These are phyloP conservation scores for Lecanosticta acicola DNA, from an alignment of 2,329 filamentous ascomycete species.

Conservation along the genomic window DNA sequence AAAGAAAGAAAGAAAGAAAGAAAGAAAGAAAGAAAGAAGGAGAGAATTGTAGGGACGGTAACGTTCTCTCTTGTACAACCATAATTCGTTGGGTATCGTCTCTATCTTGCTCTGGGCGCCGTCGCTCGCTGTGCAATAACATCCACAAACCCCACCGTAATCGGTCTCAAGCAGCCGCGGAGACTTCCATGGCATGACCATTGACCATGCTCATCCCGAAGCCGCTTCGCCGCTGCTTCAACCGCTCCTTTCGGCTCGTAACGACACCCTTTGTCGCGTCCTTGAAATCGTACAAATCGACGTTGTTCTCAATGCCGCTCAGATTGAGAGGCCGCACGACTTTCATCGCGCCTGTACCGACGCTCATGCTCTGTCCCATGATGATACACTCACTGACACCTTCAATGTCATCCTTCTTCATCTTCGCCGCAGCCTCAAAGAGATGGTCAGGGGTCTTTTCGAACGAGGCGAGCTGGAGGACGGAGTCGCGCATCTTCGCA, in stretches of 20 bases:
- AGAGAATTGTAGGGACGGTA: too few species aligned
- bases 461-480: slow-evolving; percentile 89
- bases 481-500: slow-evolving; percentile 91
- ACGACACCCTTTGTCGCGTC: slow-evolving; percentile 11
- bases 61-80: too few species aligned
- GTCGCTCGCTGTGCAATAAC: too few species aligned
- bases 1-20: too few species aligned
- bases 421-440: slow-evolving; percentile 86
- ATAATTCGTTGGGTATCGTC: too few species aligned
- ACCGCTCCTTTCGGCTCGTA: slow-evolving; percentile 16
- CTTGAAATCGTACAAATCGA: slow-evolving; percentile 17
- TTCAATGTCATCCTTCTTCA: slow-evolving; percentile 87
- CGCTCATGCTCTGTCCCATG: slow-evolving; percentile 88
- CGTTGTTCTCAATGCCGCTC: slow-evolving; percentile 45
- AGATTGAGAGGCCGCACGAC: slow-evolving; percentile 74
- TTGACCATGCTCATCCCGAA: slow-evolving; percentile 15
- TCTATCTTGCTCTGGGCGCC: too few species aligned
- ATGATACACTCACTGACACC: slow-evolving; percentile 97
- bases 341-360: slow-evolving; percentile 89
- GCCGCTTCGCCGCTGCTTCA: slow-evolving; percentile 13
- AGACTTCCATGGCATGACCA: slow-evolving; percentile 13
- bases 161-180: slow-evolving; percentile 12
- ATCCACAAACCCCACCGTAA: too few species aligned
- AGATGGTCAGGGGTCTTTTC: slow-evolving; percentile 98
- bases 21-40: too few species aligned